Evolutionary conservation across 202 grass and related monocot genomes (phyloP).

Genomic region (Elaeis oleifera): DNA sequence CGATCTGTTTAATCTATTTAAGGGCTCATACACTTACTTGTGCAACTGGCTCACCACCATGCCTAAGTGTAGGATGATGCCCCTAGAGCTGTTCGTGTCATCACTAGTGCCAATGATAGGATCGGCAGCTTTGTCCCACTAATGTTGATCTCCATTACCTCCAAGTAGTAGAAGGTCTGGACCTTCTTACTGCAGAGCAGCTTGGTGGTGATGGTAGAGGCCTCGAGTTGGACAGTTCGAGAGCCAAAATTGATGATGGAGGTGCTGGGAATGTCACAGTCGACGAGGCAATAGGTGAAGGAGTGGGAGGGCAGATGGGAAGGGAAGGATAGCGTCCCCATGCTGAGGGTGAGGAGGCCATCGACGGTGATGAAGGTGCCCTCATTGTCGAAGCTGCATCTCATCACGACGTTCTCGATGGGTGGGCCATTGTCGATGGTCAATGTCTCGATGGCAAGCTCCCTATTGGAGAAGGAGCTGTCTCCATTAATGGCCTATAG

Average conservation of each 20-base stretch:
- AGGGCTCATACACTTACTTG: neutral
- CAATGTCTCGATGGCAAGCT: constrained; percentile 18
- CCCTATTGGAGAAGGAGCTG: constrained; percentile 13
- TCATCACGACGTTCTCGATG: constrained; percentile 2
- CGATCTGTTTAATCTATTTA: no score
- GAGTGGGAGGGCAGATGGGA: constrained; percentile 1
- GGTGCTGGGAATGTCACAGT: neutral
- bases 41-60: constrained; percentile 2
- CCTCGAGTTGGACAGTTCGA: neutral
- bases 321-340: constrained; percentile 12
- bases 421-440: neutral
- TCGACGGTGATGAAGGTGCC: constrained; percentile 12
- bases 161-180: constrained; percentile 18
- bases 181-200: neutral
- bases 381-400: constrained; percentile 21
- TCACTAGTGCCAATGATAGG: constrained; percentile 1
- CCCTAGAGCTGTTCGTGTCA: constrained; percentile 10
- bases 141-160: constrained; percentile 17
- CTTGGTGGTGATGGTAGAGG: constrained; percentile 12
- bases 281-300: constrained; percentile 23
- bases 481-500: constrained; percentile 11
- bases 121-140: neutral
- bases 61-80: constrained; percentile 19
- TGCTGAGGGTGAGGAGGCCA: constrained; percentile 17
- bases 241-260: constrained; percentile 16